A percentile compares a stretch with the other conserved stretches of the same genome.
Conservation (phyloP, 2,329 filamentous ascomycete species). For the Colletotrichum eleusines region DNA sequence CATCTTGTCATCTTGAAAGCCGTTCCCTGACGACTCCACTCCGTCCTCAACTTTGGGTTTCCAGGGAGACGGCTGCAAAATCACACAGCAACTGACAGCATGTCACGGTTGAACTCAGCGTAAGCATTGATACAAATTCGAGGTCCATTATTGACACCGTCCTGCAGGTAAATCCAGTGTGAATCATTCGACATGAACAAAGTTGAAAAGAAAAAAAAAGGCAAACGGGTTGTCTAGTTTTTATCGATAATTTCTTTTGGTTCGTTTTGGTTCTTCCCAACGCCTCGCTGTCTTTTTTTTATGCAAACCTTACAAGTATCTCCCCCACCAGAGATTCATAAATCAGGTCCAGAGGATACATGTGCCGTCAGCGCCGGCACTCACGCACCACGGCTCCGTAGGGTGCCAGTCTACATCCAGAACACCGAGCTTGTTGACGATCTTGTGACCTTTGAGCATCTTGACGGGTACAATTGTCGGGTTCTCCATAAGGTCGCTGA, state of each 20-base stretch:
- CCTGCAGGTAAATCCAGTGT: constrained; percentile 10
- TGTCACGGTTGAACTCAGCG: background rate
- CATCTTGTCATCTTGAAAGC: background rate
- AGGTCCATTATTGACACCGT: constrained; percentile 34
- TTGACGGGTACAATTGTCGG: constrained; percentile 97
- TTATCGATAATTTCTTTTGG: constrained; percentile 17
- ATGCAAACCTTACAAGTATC: constrained; percentile 34
- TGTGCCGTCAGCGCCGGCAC: constrained; percentile 93
- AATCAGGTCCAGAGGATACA: constrained; percentile 85
- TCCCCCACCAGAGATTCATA: constrained; percentile 7
- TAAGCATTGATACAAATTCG: constrained; percentile 7
- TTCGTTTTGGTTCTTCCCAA: constrained; percentile 40
- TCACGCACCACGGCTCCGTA: constrained; percentile 91
- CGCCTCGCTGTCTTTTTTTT: constrained; percentile 39
- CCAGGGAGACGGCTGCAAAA: too few relatives aligned
- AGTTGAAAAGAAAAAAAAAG: background rate
- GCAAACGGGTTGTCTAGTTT: constrained; percentile 9
- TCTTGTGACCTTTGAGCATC: constrained; percentile 89
- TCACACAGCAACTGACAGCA: background rate
- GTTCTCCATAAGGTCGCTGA: constrained; percentile 94
- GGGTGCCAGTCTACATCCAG: constrained; percentile 98
- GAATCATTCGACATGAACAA: constrained; percentile 26
- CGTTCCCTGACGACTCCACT: background rate
- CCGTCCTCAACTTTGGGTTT: background rate
- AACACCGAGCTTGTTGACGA: constrained; percentile 87